Conservation (phyloP, 192 early-diverging fungal species). For the Backusella circina region DNA sequence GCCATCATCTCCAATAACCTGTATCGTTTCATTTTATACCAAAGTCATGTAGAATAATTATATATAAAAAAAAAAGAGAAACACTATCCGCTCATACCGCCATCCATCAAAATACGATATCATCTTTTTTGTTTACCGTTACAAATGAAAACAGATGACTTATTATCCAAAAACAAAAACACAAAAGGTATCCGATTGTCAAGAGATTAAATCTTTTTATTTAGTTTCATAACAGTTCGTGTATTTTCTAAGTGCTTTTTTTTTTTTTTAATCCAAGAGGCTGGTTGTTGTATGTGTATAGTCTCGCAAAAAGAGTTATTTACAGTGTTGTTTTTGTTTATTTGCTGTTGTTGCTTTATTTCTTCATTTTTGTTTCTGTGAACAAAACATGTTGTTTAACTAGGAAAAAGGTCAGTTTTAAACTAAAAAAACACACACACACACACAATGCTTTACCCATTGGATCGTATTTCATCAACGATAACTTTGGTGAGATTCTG, state of each 20-base stretch:
- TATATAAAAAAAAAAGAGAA: too few relatives aligned
- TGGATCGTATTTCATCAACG: constrained; percentile 94
- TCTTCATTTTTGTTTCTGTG: constrained; percentile 81
- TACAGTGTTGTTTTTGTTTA: too few relatives aligned
- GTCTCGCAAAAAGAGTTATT: not conserved
- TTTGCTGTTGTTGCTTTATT: constrained; percentile 13
- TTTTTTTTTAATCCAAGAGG: not conserved
- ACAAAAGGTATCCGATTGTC: too few relatives aligned
- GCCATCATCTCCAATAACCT: too few relatives aligned
- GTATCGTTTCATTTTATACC: too few relatives aligned
- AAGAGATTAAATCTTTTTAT: too few relatives aligned
- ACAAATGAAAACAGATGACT: too few relatives aligned
- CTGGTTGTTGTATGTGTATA: not conserved
- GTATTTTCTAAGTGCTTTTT: not conserved
- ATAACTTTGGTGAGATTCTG: constrained; percentile 75
- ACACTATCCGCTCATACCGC: too few relatives aligned
- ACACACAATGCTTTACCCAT: constrained; percentile 45
- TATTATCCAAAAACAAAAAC: not conserved
- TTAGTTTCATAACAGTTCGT: too few relatives aligned
- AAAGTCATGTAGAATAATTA: too few relatives aligned
- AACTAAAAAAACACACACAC: not conserved
- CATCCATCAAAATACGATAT: too few relatives aligned
- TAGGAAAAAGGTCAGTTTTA: constrained; percentile 19
- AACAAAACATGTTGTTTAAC: constrained; percentile 88
- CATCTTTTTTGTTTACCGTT: too few relatives aligned